Percentiles rank a stretch among this genome's conserved stretches.
Evolutionary conservation across 176 grass and related monocot species (phyloP).

Genomic region (Rhynchospora breviuscula): DNA sequence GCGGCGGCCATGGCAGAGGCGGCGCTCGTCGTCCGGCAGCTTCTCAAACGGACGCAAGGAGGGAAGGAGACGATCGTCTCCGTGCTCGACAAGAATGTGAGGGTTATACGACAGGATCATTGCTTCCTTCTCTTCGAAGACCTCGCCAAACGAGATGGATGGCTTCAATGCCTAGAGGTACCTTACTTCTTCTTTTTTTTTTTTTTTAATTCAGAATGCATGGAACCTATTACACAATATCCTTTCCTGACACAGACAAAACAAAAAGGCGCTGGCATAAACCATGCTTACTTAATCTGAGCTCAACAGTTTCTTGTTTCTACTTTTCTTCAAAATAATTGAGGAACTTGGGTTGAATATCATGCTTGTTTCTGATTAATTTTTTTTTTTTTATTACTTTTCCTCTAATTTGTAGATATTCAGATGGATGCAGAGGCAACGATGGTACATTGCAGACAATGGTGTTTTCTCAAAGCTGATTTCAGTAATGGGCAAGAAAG

Average conservation of each 20-base stretch:
- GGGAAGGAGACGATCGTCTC: constrained; percentile 65
- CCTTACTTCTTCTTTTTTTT: too few relatives aligned
- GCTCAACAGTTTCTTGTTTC: too few relatives aligned
- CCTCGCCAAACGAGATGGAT: constrained; percentile 67
- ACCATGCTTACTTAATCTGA: neutral
- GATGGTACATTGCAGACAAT: constrained; percentile 91
- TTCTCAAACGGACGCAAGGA: constrained; percentile 43
- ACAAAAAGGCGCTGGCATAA: too few relatives aligned
- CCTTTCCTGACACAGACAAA: too few relatives aligned
- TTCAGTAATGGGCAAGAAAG: constrained; percentile 91
- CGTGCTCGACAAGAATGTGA: constrained; percentile 66
- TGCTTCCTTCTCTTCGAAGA: constrained; percentile 95
- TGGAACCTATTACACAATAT: too few relatives aligned
- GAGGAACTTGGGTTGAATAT: too few relatives aligned
- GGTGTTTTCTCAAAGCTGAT: constrained; percentile 94
- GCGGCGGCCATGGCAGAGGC: constrained; percentile 36
- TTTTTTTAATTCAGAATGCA: too few relatives aligned
- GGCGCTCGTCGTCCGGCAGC: constrained; percentile 42
- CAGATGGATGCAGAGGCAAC: constrained; percentile 96
- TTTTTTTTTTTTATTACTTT: too few relatives aligned
- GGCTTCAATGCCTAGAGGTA: constrained; percentile 90
- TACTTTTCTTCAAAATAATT: too few relatives aligned
- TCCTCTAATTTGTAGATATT: constrained; percentile 55
- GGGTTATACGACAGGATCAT: constrained; percentile 67
- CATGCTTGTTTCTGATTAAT: too few relatives aligned